phyloP scores from a whole-genome alignment of 805 yeast genomes.

The Candida sphagnicola region DNA sequence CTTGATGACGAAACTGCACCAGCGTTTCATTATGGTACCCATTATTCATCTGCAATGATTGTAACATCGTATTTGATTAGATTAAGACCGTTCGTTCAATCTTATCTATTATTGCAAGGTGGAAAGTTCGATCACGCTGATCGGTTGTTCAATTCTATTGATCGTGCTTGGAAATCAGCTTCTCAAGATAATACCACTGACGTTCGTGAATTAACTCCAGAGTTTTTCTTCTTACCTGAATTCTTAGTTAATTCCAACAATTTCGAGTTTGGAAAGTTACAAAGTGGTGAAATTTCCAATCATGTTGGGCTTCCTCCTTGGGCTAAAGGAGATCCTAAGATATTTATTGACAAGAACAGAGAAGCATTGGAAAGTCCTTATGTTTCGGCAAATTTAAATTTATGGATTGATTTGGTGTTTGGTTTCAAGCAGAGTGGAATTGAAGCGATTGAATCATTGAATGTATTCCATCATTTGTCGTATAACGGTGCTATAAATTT shows the following conservation, averaged over 20 bases:
- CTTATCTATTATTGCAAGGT: constrained; percentile 76
- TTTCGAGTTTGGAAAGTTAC: constrained; percentile 68
- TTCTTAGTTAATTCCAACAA: constrained; percentile 63
- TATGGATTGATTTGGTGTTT: constrained; percentile 84
- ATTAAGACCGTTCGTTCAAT: constrained; percentile 74
- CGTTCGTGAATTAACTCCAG: constrained; percentile 84
- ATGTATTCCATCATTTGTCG: constrained; percentile 81
- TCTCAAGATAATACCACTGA: constrained; percentile 79
- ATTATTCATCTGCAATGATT: constrained; percentile 91
- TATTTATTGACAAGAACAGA: constrained; percentile 70
- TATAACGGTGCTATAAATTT: constrained; percentile 81
- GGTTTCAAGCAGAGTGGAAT: constrained; percentile 77
- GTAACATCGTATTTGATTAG: constrained; percentile 78
- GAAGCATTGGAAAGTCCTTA: constrained; percentile 81
- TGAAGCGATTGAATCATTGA: constrained; percentile 60
- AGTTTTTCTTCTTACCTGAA: constrained; percentile 79
- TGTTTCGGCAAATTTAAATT: constrained; percentile 70
- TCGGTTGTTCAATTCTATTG: constrained; percentile 67
- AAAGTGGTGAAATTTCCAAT: constrained; percentile 54
- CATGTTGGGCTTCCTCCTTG: constrained; percentile 77
- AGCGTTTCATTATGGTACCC: constrained; percentile 91
- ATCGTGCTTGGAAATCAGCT: constrained; percentile 79
- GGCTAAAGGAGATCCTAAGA: constrained; percentile 74
- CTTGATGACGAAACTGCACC: constrained; percentile 57
- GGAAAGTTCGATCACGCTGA: constrained; percentile 90